Percentiles rank a stretch among this genome's conserved stretches.
These are phyloP conservation scores for Termitomyces sp. DNA, from an alignment of 768 basidiomycete species.

Conservation along the genomic window DNA sequence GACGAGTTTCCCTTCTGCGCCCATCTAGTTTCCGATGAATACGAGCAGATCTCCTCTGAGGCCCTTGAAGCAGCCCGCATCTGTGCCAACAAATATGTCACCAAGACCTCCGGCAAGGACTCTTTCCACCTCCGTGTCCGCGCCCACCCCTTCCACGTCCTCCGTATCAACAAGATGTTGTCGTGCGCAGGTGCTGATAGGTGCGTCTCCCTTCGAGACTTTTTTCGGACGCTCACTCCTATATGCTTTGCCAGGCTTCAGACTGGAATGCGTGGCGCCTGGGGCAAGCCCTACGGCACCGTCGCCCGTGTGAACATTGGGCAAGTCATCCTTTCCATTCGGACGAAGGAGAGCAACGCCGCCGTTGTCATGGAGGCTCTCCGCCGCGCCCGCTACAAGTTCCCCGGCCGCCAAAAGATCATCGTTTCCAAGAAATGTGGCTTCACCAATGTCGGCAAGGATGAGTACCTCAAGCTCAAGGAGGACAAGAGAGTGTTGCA, in stretches of 20 bases:
- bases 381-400: slow-evolving; percentile 98
- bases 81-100: slow-evolving; percentile 99
- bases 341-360: slow-evolving; percentile 86
- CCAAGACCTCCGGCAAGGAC: slow-evolving; percentile 97
- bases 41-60: slow-evolving; percentile 94
- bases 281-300: slow-evolving; percentile 98
- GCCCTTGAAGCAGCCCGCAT: slow-evolving; percentile 98
- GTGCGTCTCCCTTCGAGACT: slow-evolving; percentile 36
- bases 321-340: slow-evolving; percentile 86
- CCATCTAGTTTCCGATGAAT: slow-evolving; percentile 97
- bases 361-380: slow-evolving; percentile 94
- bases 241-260: slow-evolving; percentile 59
- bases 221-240: neutral
- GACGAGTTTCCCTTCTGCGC: slow-evolving; percentile 98
- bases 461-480: slow-evolving; percentile 87
- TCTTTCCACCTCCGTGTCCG: slow-evolving; percentile 98
- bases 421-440: slow-evolving; percentile 98
- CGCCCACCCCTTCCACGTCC: slow-evolving; percentile 97
- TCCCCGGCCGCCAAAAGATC: slow-evolving; percentile 98
- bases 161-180: slow-evolving; percentile 99
- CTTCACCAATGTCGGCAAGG: slow-evolving; percentile 92
- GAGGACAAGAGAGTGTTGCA: slow-evolving; percentile 86
- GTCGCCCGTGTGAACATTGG: slow-evolving; percentile 97
- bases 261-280: slow-evolving; percentile 99
- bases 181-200: slow-evolving; percentile 98